phyloP scores from a whole-genome alignment of 2,329 filamentous ascomycete genomes.

The Fusarium gaditjirri region DNA sequence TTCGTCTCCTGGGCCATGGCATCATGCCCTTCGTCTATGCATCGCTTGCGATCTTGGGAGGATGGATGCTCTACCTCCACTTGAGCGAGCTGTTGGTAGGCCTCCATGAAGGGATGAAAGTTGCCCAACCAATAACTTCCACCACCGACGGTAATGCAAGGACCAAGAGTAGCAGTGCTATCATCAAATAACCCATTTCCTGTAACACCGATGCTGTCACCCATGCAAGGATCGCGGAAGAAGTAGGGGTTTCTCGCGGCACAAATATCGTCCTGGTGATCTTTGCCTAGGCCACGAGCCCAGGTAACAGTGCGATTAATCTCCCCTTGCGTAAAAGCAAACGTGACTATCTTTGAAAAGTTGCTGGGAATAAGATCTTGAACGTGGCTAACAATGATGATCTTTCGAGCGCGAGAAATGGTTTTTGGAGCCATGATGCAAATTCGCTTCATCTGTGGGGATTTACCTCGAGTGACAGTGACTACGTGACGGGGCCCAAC shows the following conservation, averaged over 20 bases:
- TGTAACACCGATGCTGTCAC: slow-evolving; percentile 56
- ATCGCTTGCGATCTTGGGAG: slow-evolving; percentile 52
- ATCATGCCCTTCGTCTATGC: slow-evolving; percentile 52
- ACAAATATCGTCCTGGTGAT: slow-evolving; percentile 55
- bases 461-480: slow-evolving; percentile 52
- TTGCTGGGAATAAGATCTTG: slow-evolving; percentile 53
- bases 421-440: slow-evolving; percentile 53
- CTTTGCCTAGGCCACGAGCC: slow-evolving; percentile 52
- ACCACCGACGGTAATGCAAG: slow-evolving; percentile 52
- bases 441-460: slow-evolving; percentile 50
- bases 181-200: slow-evolving; percentile 47
- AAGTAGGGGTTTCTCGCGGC: slow-evolving; percentile 55
- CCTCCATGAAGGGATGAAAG: slow-evolving; percentile 57
- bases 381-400: slow-evolving; percentile 54
- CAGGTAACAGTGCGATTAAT: slow-evolving; percentile 51
- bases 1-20: slow-evolving; percentile 43
- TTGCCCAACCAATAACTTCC: slow-evolving; percentile 56
- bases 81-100: slow-evolving; percentile 42
- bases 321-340: slow-evolving; percentile 53
- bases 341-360: slow-evolving; percentile 47
- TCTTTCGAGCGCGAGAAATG: slow-evolving; percentile 51
- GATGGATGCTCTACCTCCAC: slow-evolving; percentile 56
- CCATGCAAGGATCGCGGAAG: slow-evolving; percentile 57
- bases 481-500: slow-evolving; percentile 54
- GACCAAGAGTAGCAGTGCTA: slow-evolving; percentile 55